These are phyloP conservation scores for Acorus gramineus DNA, from an alignment of 106 monocot genomes.

Conservation along the genomic window DNA sequence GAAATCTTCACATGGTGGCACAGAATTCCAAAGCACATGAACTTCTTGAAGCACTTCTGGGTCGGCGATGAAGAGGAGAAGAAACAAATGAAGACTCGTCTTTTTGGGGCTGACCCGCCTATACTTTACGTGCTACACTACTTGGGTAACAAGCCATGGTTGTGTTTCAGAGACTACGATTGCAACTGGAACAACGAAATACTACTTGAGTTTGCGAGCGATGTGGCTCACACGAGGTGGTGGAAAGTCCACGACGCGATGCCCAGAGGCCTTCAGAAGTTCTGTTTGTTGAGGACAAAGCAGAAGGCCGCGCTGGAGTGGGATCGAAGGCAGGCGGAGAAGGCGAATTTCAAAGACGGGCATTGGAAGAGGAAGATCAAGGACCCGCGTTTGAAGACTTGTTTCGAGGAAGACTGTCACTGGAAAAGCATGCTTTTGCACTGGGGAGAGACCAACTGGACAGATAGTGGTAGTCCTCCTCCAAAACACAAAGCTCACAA, in stretches of 20 bases:
- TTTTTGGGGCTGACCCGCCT: slow-evolving; percentile 60
- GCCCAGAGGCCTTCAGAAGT: slow-evolving; percentile 38
- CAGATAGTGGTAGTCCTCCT: neutral
- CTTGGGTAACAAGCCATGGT: slow-evolving; percentile 68
- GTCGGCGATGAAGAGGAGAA: slow-evolving; percentile 41
- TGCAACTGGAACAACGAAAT: slow-evolving; percentile 66
- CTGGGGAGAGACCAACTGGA: slow-evolving; percentile 56
- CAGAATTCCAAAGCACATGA: slow-evolving; percentile 61
- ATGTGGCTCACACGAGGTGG: slow-evolving; percentile 63
- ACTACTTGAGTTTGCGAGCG: slow-evolving; percentile 58
- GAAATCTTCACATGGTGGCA: slow-evolving; percentile 91
- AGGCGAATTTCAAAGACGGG: slow-evolving; percentile 49
- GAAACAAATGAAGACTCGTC: slow-evolving; percentile 39
- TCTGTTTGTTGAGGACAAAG: slow-evolving; percentile 49
- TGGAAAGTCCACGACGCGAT: slow-evolving; percentile 80
- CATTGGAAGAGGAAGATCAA: slow-evolving; percentile 56
- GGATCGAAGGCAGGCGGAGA: slow-evolving; percentile 65
- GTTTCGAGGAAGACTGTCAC: slow-evolving; percentile 47
- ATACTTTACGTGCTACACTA: slow-evolving; percentile 66
- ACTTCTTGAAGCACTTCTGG: slow-evolving; percentile 80
- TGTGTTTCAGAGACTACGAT: slow-evolving; percentile 70
- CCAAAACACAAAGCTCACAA: neutral
- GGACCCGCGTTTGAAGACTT: slow-evolving; percentile 37
- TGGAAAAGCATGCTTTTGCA: slow-evolving; percentile 77
- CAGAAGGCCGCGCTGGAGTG: slow-evolving; percentile 70